Evolutionary conservation across 768 basidiomycete genomes (phyloP).

Genomic region (Agrocybe pediades): DNA sequence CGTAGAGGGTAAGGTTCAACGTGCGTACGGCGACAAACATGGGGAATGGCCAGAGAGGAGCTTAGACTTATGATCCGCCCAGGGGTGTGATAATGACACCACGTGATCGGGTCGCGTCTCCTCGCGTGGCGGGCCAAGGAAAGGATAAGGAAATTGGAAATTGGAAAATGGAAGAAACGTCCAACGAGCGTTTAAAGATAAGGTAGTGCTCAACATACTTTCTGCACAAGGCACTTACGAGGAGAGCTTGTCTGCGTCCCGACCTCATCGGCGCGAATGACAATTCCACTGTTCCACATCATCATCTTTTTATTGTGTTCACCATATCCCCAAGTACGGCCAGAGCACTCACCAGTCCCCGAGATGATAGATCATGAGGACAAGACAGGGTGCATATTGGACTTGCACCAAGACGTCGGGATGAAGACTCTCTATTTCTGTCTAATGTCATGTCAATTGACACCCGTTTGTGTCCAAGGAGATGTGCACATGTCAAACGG

Average conservation of each 20-base stretch:
- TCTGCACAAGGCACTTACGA: not conserved
- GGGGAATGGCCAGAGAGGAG: not conserved
- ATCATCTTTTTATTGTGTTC: too few relatives aligned
- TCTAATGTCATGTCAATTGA: not conserved
- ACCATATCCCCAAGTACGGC: not conserved
- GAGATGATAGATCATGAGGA: not conserved
- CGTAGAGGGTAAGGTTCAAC: constrained; percentile 12
- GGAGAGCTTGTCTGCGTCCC: not conserved
- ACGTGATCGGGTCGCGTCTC: constrained; percentile 12
- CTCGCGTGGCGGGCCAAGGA: not conserved
- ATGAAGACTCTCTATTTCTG: not conserved
- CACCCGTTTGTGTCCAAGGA: not conserved
- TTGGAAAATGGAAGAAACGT: not conserved
- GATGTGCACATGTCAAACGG: not conserved
- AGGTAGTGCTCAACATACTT: not conserved
- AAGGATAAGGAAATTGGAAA: not conserved
- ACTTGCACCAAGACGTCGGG: not conserved
- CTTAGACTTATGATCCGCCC: constrained; percentile 23
- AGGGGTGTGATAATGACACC: constrained; percentile 2
- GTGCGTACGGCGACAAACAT: constrained; percentile 5
- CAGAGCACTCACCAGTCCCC: not conserved
- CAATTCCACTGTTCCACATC: too few relatives aligned
- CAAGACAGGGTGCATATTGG: not conserved
- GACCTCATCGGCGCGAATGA: not conserved
- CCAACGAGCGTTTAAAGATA: not conserved